A percentile compares a stretch with the other conserved stretches of the same genome.
phyloP scores from a whole-genome alignment of 345 rosid genomes.

The Arabis alpina region DNA sequence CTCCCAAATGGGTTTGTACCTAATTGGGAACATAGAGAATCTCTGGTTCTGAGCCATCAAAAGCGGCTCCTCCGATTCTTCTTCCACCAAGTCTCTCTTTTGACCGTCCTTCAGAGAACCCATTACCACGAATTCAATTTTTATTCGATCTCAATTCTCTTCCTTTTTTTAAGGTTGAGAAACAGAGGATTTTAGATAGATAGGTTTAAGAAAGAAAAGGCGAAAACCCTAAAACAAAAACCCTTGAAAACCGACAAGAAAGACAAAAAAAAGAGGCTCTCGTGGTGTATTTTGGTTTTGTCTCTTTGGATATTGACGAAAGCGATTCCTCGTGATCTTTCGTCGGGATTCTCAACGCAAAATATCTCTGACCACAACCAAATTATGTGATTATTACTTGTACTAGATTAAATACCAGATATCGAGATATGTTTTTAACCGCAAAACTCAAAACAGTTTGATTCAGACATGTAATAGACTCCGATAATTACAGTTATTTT shows the following conservation, averaged over 20 bases:
- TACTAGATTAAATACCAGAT: too few species aligned
- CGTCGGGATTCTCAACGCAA: constrained; percentile 18
- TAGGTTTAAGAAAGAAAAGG: background rate
- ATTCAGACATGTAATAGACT: too few species aligned
- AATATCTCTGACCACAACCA: background rate
- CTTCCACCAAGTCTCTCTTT: constrained; percentile 24
- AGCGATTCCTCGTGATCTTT: constrained; percentile 28
- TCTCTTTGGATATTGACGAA: constrained; percentile 8
- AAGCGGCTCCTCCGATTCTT: constrained; percentile 59
- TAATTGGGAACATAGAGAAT: constrained; percentile 90
- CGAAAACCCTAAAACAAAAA: constrained; percentile 30
- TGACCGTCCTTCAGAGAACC: constrained; percentile 32
- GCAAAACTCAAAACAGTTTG: too few species aligned
- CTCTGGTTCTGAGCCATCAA: constrained; percentile 71
- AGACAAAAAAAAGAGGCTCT: background rate
- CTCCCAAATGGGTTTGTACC: constrained; percentile 80
- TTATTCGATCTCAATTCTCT: background rate
- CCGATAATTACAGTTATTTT: too few species aligned
- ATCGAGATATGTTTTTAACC: too few species aligned
- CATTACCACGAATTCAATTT: constrained; percentile 17
- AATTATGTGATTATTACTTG: background rate
- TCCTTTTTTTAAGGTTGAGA: constrained; percentile 23
- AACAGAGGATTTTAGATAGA: constrained; percentile 34
- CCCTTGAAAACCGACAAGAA: constrained; percentile 36
- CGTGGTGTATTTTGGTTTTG: background rate